These are phyloP conservation scores for Colletotrichum sp. DNA, from an alignment of 2,329 filamentous ascomycete species.

Conservation along the genomic window DNA sequence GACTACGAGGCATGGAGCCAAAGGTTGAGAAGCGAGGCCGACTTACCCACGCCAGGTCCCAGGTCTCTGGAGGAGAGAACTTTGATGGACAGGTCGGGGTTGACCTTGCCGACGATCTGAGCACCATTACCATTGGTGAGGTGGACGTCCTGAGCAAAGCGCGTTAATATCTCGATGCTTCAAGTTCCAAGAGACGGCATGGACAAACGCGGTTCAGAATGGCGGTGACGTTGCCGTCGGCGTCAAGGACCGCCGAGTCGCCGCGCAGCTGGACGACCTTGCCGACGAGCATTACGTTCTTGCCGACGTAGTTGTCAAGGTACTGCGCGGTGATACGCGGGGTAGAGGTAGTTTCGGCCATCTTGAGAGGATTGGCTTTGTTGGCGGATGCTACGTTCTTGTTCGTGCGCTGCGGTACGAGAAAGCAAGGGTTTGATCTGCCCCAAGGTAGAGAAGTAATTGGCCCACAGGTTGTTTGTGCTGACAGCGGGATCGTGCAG, in stretches of 20 bases:
- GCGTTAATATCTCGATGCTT: neutral
- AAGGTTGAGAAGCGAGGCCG: neutral
- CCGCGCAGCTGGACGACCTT: conserved; percentile 84
- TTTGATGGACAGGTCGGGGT: conserved; percentile 73
- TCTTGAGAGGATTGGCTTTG: conserved; percentile 39
- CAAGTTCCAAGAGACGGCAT: neutral
- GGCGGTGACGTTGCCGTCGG: conserved; percentile 77
- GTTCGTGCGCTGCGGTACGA: neutral
- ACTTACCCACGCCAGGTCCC: conserved; percentile 71
- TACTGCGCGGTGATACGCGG: conserved; percentile 84
- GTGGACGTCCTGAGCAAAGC: conserved; percentile 65
- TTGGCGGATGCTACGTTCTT: neutral
- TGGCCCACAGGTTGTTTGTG: neutral
- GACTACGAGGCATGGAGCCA: neutral
- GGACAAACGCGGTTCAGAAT: conserved; percentile 73
- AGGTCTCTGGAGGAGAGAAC: conserved; percentile 74
- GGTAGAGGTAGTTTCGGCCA: conserved; percentile 71
- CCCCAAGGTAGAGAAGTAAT: neutral
- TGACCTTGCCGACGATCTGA: conserved; percentile 82
- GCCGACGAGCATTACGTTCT: conserved; percentile 84
- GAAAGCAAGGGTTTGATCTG: neutral
- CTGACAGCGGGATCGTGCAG: neutral
- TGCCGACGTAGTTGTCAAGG: conserved; percentile 75
- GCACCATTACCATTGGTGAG: conserved; percentile 72
- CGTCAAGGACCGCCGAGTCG: conserved; percentile 80